Evolutionary conservation across 1,284 basidiomycete genomes (phyloP), one percentile per base, ranked within the genome.

Genomic region (Ceratobasidium sp.): DNA sequence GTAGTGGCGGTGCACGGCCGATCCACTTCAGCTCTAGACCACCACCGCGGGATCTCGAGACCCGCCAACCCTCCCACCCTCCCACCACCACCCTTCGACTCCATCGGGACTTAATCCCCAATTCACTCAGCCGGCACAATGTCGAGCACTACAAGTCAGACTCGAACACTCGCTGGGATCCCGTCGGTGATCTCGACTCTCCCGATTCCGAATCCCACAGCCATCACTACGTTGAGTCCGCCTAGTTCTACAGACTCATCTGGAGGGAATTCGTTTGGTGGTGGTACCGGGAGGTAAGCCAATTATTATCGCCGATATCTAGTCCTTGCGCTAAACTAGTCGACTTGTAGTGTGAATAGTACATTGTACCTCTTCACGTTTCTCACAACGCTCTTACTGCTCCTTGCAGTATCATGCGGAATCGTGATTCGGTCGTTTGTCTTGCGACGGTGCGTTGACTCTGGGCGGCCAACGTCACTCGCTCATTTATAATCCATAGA

Each of bases 301-400:
- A 14, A 59, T 52, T 27, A 16, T 16, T 5, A 27, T 44, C 44
- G n/a, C 18, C 18, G 48, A 30, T 52, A 8, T 46, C 3, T 41
- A 20, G 38, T 23, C 23, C 46, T 55, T 62, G 23, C 46, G 62
- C 64, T 66, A 48, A 76, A n/a, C 50, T 2, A 23, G 10, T 12
- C 27, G 4, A 68, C 30, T 16, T 3, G 7, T 64, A 76, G 73
- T 18, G 73, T 76, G 41, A 76, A 76, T 23, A 76, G 73, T 23
- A 76, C 73, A 7, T 67, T 86, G 33, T 86, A 86, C 78, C 81
- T 86, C 20, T 85, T 84, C 81, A 84, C 84, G 7, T 85, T 86
- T 79, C 81, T 86, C 35, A 84, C 84, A 38, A 83, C 83, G 41
- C 81, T 85, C 68, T 75, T 84, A 50, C 80, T 85, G 38, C 82